Evolutionary conservation across 225 moss, liverwort and hornwort genomes (phyloP).

Genomic region (Bryum argenteum): DNA sequence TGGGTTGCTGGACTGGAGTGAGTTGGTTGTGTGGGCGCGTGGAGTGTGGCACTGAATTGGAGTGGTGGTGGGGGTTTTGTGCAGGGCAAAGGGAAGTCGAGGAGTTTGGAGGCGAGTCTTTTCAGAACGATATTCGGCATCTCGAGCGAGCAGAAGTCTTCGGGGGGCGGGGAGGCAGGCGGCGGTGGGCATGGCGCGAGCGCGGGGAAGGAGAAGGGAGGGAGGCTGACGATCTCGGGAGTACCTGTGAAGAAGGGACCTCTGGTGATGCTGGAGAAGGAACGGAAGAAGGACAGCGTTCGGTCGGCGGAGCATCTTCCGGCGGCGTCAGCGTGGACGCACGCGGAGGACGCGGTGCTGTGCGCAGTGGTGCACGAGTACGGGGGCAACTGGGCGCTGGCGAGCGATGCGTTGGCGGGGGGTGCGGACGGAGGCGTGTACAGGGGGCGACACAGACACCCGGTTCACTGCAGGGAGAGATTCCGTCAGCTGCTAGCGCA

Average conservation of each 20-base stretch:
- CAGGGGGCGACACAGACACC: slow-evolving; percentile 85
- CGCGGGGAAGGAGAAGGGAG: slow-evolving; percentile 57
- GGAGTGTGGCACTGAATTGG: slow-evolving; percentile 2
- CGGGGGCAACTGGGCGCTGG: slow-evolving; percentile 95
- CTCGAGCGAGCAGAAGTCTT: slow-evolving; percentile 53
- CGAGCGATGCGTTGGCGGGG: slow-evolving; percentile 85
- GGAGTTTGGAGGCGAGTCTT: slow-evolving; percentile 46
- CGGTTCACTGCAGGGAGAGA: slow-evolving; percentile 83
- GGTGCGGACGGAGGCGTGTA: slow-evolving; percentile 81
- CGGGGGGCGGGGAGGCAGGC: slow-evolving; percentile 38
- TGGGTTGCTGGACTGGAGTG: background rate
- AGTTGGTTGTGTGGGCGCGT: background rate
- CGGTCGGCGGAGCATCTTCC: slow-evolving; percentile 67
- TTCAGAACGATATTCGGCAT: slow-evolving; percentile 51
- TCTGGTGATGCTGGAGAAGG: slow-evolving; percentile 88
- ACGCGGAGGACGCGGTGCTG: slow-evolving; percentile 86
- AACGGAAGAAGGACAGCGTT: slow-evolving; percentile 77
- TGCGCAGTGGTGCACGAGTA: slow-evolving; percentile 99
- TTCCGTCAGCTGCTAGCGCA: slow-evolving; percentile 89
- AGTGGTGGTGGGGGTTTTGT: background rate
- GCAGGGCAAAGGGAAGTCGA: slow-evolving; percentile 54
- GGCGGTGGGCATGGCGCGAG: slow-evolving; percentile 24
- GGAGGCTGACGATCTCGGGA: slow-evolving; percentile 66
- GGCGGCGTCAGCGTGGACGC: slow-evolving; percentile 70
- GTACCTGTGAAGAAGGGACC: slow-evolving; percentile 76